A percentile compares a stretch with the other conserved stretches of the same genome.
Evolutionary conservation across 2,329 filamentous ascomycete genomes (phyloP).

Genomic region (Colletotrichum godetiae): DNA sequence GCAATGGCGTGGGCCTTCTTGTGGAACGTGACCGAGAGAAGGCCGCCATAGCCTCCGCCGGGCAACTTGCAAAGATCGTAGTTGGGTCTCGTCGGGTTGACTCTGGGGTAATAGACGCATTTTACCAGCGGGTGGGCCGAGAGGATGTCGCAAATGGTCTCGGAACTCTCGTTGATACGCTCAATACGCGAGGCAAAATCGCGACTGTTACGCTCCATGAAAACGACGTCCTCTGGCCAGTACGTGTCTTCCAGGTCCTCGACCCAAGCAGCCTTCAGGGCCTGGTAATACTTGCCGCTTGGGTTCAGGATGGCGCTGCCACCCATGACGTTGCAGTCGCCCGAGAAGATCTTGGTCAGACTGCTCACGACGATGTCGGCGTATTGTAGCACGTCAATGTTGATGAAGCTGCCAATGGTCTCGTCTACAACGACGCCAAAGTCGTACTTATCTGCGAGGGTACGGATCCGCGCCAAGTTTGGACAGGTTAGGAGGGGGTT

Average conservation of each 20-base stretch:
- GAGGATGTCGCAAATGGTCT: slow-evolving; percentile 82
- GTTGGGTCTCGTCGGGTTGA: slow-evolving; percentile 72
- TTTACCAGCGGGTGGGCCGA: slow-evolving; percentile 73
- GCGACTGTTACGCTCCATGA: slow-evolving; percentile 95
- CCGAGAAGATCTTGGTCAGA: slow-evolving; percentile 96
- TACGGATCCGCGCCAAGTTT: slow-evolving; percentile 83
- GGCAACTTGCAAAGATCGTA: slow-evolving; percentile 84
- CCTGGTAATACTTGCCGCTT: slow-evolving; percentile 74
- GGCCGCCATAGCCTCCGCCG: slow-evolving; percentile 86
- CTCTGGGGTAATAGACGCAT: slow-evolving; percentile 88
- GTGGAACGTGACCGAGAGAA: slow-evolving; percentile 87
- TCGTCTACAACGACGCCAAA: slow-evolving; percentile 95
- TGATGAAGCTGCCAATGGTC: slow-evolving; percentile 96
- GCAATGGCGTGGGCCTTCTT: slow-evolving; percentile 75
- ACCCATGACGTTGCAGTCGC: slow-evolving; percentile 98
- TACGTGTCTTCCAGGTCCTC: slow-evolving; percentile 86
- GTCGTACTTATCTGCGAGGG: slow-evolving; percentile 82
- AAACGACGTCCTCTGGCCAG: slow-evolving; percentile 94
- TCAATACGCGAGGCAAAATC: slow-evolving; percentile 88
- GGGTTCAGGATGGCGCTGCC: slow-evolving; percentile 77
- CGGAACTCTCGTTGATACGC: slow-evolving; percentile 86
- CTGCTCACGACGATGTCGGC: slow-evolving; percentile 95
- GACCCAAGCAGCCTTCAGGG: slow-evolving; percentile 74
- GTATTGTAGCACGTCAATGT: slow-evolving; percentile 90
- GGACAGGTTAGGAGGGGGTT: slow-evolving; percentile 91